Conservation (phyloP, 2,329 filamentous ascomycete species). For the Colletotrichum sp. region DNA sequence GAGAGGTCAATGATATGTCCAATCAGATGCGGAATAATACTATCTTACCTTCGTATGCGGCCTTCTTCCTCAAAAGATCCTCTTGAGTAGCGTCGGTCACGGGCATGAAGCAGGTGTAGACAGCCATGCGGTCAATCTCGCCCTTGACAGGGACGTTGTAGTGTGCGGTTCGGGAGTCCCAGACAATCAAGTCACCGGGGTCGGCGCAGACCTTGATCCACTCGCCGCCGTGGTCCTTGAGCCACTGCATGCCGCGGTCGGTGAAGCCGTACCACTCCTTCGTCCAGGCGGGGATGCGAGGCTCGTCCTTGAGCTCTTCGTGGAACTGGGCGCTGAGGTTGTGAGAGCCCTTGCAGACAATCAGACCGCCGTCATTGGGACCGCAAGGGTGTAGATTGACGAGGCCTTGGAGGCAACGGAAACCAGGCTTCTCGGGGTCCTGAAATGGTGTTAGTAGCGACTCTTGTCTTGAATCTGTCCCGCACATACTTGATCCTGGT, state of each 20-base stretch:
- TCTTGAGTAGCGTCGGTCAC: slow-evolving; percentile 42
- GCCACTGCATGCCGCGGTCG: slow-evolving; percentile 39
- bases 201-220: slow-evolving; percentile 44
- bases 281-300: slow-evolving; percentile 38
- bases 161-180: slow-evolving; percentile 53
- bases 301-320: slow-evolving; percentile 34
- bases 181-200: slow-evolving; percentile 48
- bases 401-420: slow-evolving; percentile 56
- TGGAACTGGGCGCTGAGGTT: slow-evolving; percentile 38
- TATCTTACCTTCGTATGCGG: slow-evolving; percentile 38
- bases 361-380: slow-evolving; percentile 37
- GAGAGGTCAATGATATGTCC: rapidly evolving
- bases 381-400: slow-evolving; percentile 46
- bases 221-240: slow-evolving; percentile 33
- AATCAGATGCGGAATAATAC: rapidly evolving
- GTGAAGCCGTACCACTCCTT: slow-evolving; percentile 40
- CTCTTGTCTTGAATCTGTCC: background rate
- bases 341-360: slow-evolving; percentile 35
- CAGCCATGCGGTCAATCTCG: slow-evolving; percentile 32
- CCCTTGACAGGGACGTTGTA: slow-evolving; percentile 43
- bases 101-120: slow-evolving; percentile 47
- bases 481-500: slow-evolving; percentile 36
- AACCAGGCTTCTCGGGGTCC: slow-evolving; percentile 46
- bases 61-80: slow-evolving; percentile 45
- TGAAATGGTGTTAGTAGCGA: slow-evolving; percentile 22